Evolutionary conservation across 2,329 filamentous ascomycete genomes (phyloP).

Genomic region (Emmonsia crescens): DNA sequence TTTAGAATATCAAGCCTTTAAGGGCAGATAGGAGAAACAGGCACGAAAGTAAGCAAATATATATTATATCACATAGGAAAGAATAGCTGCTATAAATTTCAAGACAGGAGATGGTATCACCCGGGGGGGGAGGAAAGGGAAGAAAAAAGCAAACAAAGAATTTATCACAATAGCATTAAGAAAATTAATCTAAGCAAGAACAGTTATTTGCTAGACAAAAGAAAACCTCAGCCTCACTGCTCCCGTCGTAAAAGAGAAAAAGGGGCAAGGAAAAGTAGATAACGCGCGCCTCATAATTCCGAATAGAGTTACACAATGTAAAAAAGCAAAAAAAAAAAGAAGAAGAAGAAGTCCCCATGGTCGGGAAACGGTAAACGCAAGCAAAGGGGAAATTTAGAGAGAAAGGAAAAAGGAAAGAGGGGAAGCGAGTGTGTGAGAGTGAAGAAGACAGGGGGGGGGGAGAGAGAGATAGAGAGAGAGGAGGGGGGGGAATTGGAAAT

Average conservation of each 20-base stretch:
- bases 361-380: neutral
- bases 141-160: too few species aligned
- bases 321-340: neutral
- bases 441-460: too few species aligned
- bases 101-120: neutral
- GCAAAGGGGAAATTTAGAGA: neutral
- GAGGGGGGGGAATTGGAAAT: neutral
- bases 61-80: neutral
- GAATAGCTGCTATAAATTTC: neutral
- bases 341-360: too few species aligned
- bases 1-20: neutral
- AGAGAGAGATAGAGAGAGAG: neutral
- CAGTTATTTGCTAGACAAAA: conserved; percentile 1
- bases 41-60: neutral
- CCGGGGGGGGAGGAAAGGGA: neutral
- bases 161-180: neutral
- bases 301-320: neutral
- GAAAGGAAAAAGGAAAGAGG: neutral
- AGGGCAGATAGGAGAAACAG: neutral
- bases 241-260: neutral
- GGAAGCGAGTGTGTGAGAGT: neutral
- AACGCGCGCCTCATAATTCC: neutral
- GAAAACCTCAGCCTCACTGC: neutral
- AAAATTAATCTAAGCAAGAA: conserved; percentile 4
- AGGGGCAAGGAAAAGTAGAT: neutral